Conservation (phyloP, 441 rosid species). For the Eutrema salsugineum region DNA sequence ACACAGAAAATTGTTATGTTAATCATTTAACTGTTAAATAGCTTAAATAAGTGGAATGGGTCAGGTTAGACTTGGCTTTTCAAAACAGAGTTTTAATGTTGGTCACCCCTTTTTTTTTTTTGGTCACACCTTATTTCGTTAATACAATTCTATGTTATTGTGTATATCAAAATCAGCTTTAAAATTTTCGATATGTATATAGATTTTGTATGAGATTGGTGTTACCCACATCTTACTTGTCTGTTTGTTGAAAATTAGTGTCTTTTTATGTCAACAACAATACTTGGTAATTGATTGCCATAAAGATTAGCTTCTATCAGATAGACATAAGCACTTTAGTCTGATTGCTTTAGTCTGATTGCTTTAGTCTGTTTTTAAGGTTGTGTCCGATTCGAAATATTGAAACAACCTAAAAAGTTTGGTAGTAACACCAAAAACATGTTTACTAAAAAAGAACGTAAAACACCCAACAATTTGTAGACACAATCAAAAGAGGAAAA, state of each 20-base stretch:
- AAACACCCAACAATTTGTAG: not conserved
- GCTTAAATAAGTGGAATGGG: conserved; percentile 3
- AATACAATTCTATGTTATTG: not conserved
- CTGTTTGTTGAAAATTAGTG: not conserved
- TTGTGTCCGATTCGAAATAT: conserved; percentile 9
- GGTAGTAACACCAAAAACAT: not conserved
- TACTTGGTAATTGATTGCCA: not conserved
- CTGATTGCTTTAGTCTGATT: not conserved
- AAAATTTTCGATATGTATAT: too few species aligned
- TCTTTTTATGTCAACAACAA: not conserved
- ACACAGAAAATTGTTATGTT: not conserved
- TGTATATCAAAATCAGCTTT: too few species aligned
- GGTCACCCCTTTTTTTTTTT: too few species aligned
- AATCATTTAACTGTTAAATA: not conserved
- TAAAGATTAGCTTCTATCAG: not conserved
- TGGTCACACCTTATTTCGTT: not conserved
- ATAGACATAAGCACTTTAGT: not conserved
- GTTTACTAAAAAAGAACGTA: not conserved
- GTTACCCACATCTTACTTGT: conserved; percentile 19
- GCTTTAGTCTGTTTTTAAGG: not conserved
- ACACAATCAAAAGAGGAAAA: not conserved
- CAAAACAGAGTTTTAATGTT: conserved; percentile 10
- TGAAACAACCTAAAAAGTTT: conserved; percentile 2
- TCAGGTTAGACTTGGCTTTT: conserved; percentile 10
- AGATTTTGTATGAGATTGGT: conserved; percentile 2